Conservation (phyloP, 2,329 filamentous ascomycete species). For the Trichophyton equinum region DNA sequence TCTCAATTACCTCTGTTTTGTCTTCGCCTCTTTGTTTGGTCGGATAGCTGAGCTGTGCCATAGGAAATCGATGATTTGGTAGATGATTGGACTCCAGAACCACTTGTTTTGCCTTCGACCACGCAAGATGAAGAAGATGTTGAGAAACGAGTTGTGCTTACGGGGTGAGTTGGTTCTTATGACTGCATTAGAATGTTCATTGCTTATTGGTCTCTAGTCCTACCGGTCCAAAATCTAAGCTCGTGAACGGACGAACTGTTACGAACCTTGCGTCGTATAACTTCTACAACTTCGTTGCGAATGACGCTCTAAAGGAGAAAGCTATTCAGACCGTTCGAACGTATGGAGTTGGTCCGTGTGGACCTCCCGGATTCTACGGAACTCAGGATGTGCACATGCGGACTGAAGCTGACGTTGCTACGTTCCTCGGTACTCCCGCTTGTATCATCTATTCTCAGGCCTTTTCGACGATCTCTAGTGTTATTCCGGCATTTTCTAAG, state of each 20-base stretch:
- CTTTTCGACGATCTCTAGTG: constrained; percentile 91
- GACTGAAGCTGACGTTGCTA: constrained; percentile 84
- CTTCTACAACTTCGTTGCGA: constrained; percentile 92
- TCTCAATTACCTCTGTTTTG: neutral
- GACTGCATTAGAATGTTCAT: neutral
- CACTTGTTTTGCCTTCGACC: constrained; percentile 64
- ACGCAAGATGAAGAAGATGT: constrained; percentile 66
- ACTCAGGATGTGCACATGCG: constrained; percentile 98
- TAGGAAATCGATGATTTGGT: constrained; percentile 92
- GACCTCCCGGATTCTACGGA: constrained; percentile 93
- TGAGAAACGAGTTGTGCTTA: constrained; percentile 75
- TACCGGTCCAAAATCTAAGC: constrained; percentile 78
- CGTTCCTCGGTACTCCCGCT: constrained; percentile 72
- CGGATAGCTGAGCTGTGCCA: neutral
- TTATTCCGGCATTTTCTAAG: constrained; percentile 95
- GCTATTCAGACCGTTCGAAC: constrained; percentile 86
- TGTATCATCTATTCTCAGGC: constrained; percentile 94
- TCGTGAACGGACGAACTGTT: constrained; percentile 78
- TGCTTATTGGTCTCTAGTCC: constrained; percentile 42
- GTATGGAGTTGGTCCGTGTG: constrained; percentile 93
- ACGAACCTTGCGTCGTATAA: constrained; percentile 92
- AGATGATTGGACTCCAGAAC: constrained; percentile 92
- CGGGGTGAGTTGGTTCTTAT: constrained; percentile 50
- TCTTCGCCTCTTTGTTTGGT: neutral
- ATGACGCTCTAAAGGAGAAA: constrained; percentile 87